Evolutionary conservation across 108 stramenopile genomes (phyloP), one percentile per base, ranked within the genome.

Genomic region (Stephanodiscus minutulus): DNA sequence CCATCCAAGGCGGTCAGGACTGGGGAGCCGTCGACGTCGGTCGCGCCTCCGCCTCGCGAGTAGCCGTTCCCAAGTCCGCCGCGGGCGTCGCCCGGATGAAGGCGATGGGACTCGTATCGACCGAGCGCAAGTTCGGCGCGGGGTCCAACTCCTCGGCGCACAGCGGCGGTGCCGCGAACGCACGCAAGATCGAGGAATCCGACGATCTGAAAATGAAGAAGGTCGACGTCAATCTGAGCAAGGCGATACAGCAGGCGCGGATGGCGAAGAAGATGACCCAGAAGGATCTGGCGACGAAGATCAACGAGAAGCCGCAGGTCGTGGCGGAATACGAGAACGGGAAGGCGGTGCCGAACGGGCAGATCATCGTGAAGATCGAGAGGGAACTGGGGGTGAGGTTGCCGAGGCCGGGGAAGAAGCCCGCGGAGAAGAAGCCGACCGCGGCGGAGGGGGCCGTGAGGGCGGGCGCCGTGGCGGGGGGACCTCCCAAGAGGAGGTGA

Each of bases 191-290:
- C 55, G 98, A 98, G 62, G 96, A 98, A 64, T 86, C 92, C 17
- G 95, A 96, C n/a, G 96, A 97, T 60, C 82, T 93, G 17, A 93
- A 91, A 35, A 88, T 92, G 61, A 85, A 80, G 53, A 96, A 89
- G 66, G 95, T 97, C 7, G 96, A 97, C 82, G 94, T 87, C 71
- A 64, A 74, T 13, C 83, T 98, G 27, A 82, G 83, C 28, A 94
- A 97, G 79, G 96, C 97, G 0, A 97, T 98, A 52, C 88, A 89
- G 88, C 96, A 98, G 70, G 98, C 97, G 10, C 90, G 98, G 2
- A 97, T 86, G 59, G 96, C 96, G 25, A 97, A 97, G 79, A 98
- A 98, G 79, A 83, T 96, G 92, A 95, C 98, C 9, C 98, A 98
- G 85, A 97, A 97, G 72, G 93, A 97, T 35, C 82, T 98, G 47